Conservation (phyloP, 768 basidiomycete genomes). For the Coprinopsis cinerea region DNA sequence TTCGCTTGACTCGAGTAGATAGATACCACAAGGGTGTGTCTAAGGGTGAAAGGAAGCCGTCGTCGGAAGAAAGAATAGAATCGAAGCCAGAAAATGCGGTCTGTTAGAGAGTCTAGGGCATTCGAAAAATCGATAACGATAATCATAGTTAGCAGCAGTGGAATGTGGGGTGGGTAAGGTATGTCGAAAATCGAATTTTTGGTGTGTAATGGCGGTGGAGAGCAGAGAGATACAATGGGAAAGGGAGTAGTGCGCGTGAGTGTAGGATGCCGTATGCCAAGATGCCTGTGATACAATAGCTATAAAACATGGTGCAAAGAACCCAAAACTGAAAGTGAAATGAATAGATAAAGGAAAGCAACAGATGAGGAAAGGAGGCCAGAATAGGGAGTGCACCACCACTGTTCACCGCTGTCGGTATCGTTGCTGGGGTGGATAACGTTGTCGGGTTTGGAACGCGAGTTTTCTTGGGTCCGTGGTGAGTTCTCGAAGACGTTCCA, state of each 20-base stretch:
- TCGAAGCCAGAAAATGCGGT: no score
- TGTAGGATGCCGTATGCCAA: no score
- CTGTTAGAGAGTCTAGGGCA: no score
- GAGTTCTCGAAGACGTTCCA: slow-evolving; percentile 37
- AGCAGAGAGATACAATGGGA: no score
- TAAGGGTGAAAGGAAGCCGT: no score
- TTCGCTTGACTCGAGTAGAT: neutral
- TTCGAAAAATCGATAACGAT: slow-evolving; percentile 2
- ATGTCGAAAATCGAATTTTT: neutral
- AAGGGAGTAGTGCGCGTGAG: no score
- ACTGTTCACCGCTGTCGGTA: slow-evolving; percentile 18
- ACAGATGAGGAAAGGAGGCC: neutral
- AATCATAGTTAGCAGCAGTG: neutral
- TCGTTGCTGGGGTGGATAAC: slow-evolving; percentile 18
- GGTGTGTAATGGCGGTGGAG: no score
- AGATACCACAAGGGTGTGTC: no score
- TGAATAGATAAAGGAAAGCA: neutral
- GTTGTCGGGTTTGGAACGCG: slow-evolving; percentile 17
- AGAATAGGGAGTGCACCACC: neutral
- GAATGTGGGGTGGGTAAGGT: neutral
- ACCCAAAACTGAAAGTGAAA: no score
- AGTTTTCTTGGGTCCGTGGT: slow-evolving; percentile 23
- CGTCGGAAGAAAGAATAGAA: no score
- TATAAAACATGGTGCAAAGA: no score
- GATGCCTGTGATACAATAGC: no score